Evolutionary conservation across 805 yeast species (phyloP), one percentile per base, ranked within the genome.

Genomic region (Myxozyma neglecta): DNA sequence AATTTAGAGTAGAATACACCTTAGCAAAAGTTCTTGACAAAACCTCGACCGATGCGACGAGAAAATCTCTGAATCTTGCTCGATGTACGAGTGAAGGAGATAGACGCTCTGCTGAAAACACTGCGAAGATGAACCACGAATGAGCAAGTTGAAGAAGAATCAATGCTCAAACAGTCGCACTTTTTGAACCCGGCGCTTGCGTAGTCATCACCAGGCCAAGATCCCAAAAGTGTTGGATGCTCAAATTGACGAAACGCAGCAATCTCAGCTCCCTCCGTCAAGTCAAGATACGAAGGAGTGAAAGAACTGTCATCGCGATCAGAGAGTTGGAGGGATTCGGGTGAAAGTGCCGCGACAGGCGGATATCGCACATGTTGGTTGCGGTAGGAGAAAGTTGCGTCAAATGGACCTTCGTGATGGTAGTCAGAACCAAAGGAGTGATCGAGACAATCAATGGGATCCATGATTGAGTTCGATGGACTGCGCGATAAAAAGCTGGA

Each of bases 361-460:
- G 57, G 57, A 24, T 54, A 46, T 39, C 9, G 18, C 24, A 13
- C 39, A 24, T 29, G 20, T 11, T 29, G 18, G 46, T 54, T 46
- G 51, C 57, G 51, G 11, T 54, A 47, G n/a, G 35, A 7, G 24
- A 37, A 37, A 14, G 57, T 47, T 7, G 57, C 52, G 18, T 54
- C 57, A 18, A 46, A 54, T 13, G 57, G 57, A 18, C 57, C 57
- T 36, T 54, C 57, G 45, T 54, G 57, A 40, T 54, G 57, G 29
- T 54, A 54, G 34, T 36, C 35, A 9, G 37, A 9, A 40, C 57
- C 57, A 24, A 54, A 54, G 24, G 57, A 54, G 29, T 39, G 36
- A 18, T 54, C 57, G 24, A 54, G 57, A 8, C 36, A 35, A 40
- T 54, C 57, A 43, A 54, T 45, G 42, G 35, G 48, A 40, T 54